A percentile compares a stretch with the other conserved stretches of the same genome.
Conservation (phyloP, 441 rosid species). For the Erysimum cheiri region DNA sequence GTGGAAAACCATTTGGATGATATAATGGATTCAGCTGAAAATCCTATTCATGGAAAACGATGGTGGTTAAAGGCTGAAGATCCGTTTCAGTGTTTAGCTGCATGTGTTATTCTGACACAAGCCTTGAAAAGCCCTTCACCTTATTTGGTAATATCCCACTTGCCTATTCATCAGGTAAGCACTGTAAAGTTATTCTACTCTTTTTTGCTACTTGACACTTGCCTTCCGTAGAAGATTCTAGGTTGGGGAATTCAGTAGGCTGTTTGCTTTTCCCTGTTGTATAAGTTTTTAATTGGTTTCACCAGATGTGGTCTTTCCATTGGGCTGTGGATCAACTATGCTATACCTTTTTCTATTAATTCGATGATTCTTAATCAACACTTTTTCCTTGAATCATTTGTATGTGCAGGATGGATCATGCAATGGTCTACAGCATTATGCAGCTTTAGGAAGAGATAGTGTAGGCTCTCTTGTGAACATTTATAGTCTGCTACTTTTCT, state of each 20-base stretch:
- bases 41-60: conserved; percentile 73
- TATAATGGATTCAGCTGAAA: conserved; percentile 89
- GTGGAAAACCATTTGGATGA: conserved; percentile 79
- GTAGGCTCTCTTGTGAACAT: conserved; percentile 54
- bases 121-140: conserved; percentile 87
- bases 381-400: conserved; percentile 10
- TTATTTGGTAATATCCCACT: conserved; percentile 62
- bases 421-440: conserved; percentile 96
- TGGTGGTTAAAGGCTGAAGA: conserved; percentile 99
- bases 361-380: background rate
- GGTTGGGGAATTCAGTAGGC: background rate
- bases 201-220: conserved; percentile 5
- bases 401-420: conserved; percentile 88
- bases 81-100: conserved; percentile 97
- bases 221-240: conserved; percentile 11
- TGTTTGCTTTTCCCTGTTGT: background rate
- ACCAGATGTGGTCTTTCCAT: conserved; percentile 9
- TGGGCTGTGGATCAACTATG: conserved; percentile 10
- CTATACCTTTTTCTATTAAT: background rate
- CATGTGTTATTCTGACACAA: conserved; percentile 79
- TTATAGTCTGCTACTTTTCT: conserved; percentile 16
- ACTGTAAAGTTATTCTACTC: conserved; percentile 3
- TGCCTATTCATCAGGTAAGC: conserved; percentile 94
- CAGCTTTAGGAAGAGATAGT: conserved; percentile 92
- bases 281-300: background rate